These are phyloP conservation scores for Didymella segeticola DNA, from an alignment of 2,329 filamentous ascomycete species.

Conservation along the genomic window DNA sequence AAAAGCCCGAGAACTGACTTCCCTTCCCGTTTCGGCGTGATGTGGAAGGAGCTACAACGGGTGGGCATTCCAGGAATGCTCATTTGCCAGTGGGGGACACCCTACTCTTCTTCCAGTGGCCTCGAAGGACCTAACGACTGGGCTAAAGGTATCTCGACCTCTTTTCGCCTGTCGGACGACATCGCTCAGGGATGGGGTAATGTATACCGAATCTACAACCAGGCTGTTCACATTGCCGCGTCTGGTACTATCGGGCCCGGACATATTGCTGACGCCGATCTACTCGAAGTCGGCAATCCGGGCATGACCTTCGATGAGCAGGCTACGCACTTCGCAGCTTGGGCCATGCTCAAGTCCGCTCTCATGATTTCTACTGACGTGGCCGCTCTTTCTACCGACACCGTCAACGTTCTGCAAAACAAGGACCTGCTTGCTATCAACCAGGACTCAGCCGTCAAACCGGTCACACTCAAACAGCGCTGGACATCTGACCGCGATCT, in stretches of 20 bases:
- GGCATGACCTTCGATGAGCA: conserved; percentile 31
- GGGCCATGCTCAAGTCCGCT: conserved; percentile 32
- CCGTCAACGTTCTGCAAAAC: conserved; percentile 28
- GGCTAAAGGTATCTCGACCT: conserved; percentile 29
- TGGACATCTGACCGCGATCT: conserved; percentile 27
- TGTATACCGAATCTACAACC: conserved; percentile 30
- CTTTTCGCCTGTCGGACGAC: conserved; percentile 28
- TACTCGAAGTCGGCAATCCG: conserved; percentile 26
- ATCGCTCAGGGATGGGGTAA: conserved; percentile 23
- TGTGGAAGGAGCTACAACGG: conserved; percentile 30
- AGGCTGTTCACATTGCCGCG: conserved; percentile 27
- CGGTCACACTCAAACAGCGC: conserved; percentile 26
- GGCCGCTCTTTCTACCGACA: conserved; percentile 13
- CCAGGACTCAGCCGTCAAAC: conserved; percentile 29
- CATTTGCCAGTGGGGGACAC: conserved; percentile 29
- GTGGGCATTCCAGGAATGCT: conserved; percentile 25
- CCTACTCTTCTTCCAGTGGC: conserved; percentile 19
- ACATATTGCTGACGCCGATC: conserved; percentile 28
- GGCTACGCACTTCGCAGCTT: conserved; percentile 29
- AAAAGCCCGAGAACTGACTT: conserved; percentile 27
- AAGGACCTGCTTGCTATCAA: conserved; percentile 29
- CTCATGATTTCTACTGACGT: conserved; percentile 31
- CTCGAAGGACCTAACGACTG: conserved; percentile 25
- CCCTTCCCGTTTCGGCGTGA: conserved; percentile 19
- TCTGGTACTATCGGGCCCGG: conserved; percentile 24